Evolutionary conservation across 2,329 filamentous ascomycete species (phyloP).

Genomic region (Colletotrichum sp.): DNA sequence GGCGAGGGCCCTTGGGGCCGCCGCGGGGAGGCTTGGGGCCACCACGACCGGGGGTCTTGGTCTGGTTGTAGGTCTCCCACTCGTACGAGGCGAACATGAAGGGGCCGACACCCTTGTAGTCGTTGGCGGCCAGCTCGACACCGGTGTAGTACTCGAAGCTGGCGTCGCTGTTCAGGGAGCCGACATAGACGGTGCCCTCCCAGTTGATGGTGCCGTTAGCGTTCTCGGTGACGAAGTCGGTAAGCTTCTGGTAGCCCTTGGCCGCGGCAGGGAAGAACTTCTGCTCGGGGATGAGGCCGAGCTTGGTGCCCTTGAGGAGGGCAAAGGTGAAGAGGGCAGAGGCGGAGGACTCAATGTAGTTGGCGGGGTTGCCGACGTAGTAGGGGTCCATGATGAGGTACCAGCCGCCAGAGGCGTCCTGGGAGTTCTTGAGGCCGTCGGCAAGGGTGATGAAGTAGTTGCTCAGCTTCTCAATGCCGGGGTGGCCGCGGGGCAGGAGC

Average conservation of each 20-base stretch:
- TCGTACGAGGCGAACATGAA: slow-evolving; percentile 25
- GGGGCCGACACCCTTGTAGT: slow-evolving; percentile 25
- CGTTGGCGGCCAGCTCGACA: slow-evolving; percentile 14
- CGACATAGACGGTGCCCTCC: slow-evolving; percentile 57
- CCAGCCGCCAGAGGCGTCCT: slow-evolving; percentile 56
- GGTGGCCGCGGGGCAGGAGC: slow-evolving; percentile 42
- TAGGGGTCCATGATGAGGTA: slow-evolving; percentile 60
- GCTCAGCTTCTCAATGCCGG: slow-evolving; percentile 39
- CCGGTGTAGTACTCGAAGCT: slow-evolving; percentile 43
- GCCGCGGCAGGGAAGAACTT: slow-evolving; percentile 40
- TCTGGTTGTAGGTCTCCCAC: slow-evolving; percentile 23
- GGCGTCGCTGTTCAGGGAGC: slow-evolving; percentile 53
- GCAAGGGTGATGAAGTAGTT: slow-evolving; percentile 46
- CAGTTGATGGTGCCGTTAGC: slow-evolving; percentile 54
- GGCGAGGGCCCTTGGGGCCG: not conserved
- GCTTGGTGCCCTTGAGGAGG: slow-evolving; percentile 36
- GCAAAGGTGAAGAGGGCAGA: slow-evolving; percentile 63
- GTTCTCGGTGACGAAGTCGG: slow-evolving; percentile 50
- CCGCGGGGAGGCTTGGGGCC: not conserved
- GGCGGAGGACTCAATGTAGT: slow-evolving; percentile 66
- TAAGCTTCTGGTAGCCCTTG: slow-evolving; percentile 39
- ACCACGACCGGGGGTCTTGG: not conserved
- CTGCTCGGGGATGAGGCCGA: slow-evolving; percentile 38
- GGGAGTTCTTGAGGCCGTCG: slow-evolving; percentile 43
- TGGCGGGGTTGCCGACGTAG: slow-evolving; percentile 51